Percentiles rank a stretch among this genome's conserved stretches.
Conservation (phyloP, 768 basidiomycete genomes). For the Tricholoma sp. region DNA sequence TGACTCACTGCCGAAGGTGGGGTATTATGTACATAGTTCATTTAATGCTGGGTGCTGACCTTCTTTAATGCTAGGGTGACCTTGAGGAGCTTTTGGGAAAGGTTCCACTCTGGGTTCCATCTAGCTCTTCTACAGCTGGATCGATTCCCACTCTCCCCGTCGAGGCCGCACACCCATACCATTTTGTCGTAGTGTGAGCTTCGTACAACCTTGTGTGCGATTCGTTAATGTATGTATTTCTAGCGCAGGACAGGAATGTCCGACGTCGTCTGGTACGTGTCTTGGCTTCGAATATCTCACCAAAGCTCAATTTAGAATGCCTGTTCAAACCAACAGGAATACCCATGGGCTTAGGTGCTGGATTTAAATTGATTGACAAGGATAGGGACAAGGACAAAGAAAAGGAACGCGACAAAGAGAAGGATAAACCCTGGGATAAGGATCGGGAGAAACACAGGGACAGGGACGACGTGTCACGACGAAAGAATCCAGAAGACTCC, state of each 20-base stretch:
- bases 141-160: conserved; percentile 42
- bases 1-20: conserved; percentile 70
- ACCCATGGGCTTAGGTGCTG: conserved; percentile 73
- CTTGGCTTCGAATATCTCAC: background rate
- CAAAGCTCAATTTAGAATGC: background rate
- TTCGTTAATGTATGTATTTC: conserved; percentile 14
- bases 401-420: conserved; percentile 26
- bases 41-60: background rate
- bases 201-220: background rate
- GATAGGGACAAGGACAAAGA: conserved; percentile 37
- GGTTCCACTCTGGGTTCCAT: conserved; percentile 40
- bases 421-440: conserved; percentile 29
- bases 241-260: conserved; percentile 72
- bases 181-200: conserved; percentile 71
- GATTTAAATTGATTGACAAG: conserved; percentile 62
- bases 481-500: conserved; percentile 32
- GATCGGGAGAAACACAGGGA: conserved; percentile 30
- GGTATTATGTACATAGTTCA: background rate
- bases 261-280: conserved; percentile 60
- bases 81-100: conserved; percentile 65
- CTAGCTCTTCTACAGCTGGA: conserved; percentile 19
- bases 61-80: conserved; percentile 50
- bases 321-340: conserved; percentile 43
- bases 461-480: conserved; percentile 27
- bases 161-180: conserved; percentile 63